A percentile compares a stretch with the other conserved stretches of the same genome.
These are phyloP conservation scores for Talaromyces islandicus DNA, from an alignment of 2,329 filamentous ascomycete genomes.

Conservation along the genomic window DNA sequence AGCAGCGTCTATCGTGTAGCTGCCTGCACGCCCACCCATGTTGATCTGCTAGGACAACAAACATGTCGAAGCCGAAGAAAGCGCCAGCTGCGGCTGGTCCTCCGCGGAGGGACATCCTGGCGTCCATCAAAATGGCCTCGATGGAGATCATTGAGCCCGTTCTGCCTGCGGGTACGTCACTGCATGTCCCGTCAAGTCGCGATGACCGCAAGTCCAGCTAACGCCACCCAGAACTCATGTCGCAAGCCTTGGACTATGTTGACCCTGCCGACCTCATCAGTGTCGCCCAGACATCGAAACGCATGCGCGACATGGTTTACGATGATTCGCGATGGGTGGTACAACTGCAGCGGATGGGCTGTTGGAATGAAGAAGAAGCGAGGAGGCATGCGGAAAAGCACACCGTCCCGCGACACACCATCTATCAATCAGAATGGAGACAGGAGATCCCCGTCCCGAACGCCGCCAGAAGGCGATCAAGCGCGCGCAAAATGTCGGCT, in stretches of 20 bases:
- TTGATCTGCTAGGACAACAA: neutral
- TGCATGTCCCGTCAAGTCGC: neutral
- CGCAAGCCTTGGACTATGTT: constrained; percentile 81
- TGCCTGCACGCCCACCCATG: neutral
- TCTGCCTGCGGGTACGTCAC: constrained; percentile 67
- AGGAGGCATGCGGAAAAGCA: constrained; percentile 69
- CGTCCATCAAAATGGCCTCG: constrained; percentile 71
- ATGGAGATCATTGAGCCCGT: constrained; percentile 73
- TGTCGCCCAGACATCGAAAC: constrained; percentile 76
- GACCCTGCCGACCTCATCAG: constrained; percentile 77
- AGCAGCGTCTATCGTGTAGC: neutral
- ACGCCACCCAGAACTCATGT: constrained; percentile 66
- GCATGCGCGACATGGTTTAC: constrained; percentile 96
- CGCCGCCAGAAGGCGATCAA: constrained; percentile 1
- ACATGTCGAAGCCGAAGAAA: constrained; percentile 48
- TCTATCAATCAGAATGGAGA: neutral
- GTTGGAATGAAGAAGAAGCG: constrained; percentile 87
- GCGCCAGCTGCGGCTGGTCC: constrained; percentile 25
- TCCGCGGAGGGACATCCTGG: constrained; percentile 55
- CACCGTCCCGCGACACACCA: neutral
- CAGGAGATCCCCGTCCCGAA: neutral
- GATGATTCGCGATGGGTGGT: constrained; percentile 95
- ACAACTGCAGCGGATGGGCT: constrained; percentile 75
- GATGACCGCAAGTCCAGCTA: constrained; percentile 14
- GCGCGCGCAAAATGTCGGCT: constrained; percentile 9